A percentile compares a stretch with the other conserved stretches of the same genome.
These are phyloP conservation scores for Lolium perenne DNA, from an alignment of 176 grass and related monocot species.

Conservation along the genomic window DNA sequence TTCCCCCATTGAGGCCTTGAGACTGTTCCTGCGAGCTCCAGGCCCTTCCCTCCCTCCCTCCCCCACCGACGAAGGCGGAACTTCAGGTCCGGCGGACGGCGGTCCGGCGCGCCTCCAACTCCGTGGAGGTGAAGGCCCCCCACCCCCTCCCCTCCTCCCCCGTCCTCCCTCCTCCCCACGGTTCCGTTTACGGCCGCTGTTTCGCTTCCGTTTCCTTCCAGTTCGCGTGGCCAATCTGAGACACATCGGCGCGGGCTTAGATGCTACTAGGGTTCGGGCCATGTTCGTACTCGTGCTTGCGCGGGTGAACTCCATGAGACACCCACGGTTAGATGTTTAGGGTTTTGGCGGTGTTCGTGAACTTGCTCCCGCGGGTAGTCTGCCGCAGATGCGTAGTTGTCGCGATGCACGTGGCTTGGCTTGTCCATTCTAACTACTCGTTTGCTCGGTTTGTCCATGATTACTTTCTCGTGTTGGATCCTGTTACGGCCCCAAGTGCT, in stretches of 20 bases:
- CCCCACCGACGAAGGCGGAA: neutral
- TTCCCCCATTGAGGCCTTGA: neutral
- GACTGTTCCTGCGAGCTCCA: slow-evolving; percentile 5
- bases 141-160: neutral
- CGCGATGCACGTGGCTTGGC: neutral
- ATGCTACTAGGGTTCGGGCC: slow-evolving; percentile 6
- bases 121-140: neutral
- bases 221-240: neutral
- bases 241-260: neutral
- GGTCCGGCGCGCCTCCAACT: neutral
- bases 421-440: neutral
- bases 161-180: neutral
- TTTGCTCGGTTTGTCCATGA: neutral
- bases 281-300: neutral
- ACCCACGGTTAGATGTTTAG: neutral
- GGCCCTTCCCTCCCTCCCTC: neutral
- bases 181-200: neutral
- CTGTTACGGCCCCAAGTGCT: slow-evolving; percentile 3
- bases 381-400: neutral
- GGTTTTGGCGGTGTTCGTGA: neutral
- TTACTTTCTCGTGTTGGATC: neutral
- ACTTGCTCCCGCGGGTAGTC: neutral
- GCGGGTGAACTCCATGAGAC: neutral
- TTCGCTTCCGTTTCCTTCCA: neutral
- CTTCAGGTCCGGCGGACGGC: neutral